These are phyloP conservation scores for Clonostachys byssicola DNA, from an alignment of 2,329 filamentous ascomycete genomes.

Conservation along the genomic window DNA sequence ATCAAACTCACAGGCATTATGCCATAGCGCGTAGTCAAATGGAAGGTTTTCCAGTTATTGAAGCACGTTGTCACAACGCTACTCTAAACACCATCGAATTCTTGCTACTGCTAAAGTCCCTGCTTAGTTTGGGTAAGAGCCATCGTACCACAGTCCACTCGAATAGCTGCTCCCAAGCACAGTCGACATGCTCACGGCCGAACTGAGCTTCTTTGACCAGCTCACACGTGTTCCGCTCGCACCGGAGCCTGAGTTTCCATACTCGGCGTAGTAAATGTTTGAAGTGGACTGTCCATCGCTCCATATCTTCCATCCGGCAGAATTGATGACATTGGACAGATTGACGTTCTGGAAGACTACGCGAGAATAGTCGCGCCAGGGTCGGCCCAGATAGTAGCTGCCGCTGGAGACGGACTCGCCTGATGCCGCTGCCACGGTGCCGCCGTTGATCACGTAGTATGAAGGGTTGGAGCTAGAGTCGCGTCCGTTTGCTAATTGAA, in stretches of 20 bases:
- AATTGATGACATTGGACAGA: slow-evolving; percentile 19
- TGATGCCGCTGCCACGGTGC: slow-evolving; percentile 20
- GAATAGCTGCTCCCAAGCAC: neutral
- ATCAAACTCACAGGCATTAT: too few species aligned
- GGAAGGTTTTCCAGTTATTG: too few species aligned
- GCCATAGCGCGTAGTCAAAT: too few species aligned
- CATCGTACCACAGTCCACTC: too few species aligned
- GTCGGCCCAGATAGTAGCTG: slow-evolving; percentile 37
- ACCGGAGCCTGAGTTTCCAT: slow-evolving; percentile 52
- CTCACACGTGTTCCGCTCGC: slow-evolving; percentile 45
- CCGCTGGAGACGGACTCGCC: slow-evolving; percentile 14
- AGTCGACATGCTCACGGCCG: slow-evolving; percentile 21
- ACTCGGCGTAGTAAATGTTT: slow-evolving; percentile 54
- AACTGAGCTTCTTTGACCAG: slow-evolving; percentile 27
- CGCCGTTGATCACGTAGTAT: slow-evolving; percentile 39
- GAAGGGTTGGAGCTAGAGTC: slow-evolving; percentile 22
- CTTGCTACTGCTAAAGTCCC: too few species aligned
- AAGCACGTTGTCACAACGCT: too few species aligned
- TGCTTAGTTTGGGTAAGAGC: too few species aligned
- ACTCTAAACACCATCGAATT: too few species aligned
- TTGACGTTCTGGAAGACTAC: slow-evolving; percentile 43
- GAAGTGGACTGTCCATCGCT: slow-evolving; percentile 39
- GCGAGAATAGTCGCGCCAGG: slow-evolving; percentile 37
- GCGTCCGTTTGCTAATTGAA: slow-evolving; percentile 31
- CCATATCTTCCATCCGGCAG: slow-evolving; percentile 55